A percentile compares a stretch with the other conserved stretches of the same genome.
Evolutionary conservation across 2,329 filamentous ascomycete genomes (phyloP).

Genomic region (Apiospora saccharicola): DNA sequence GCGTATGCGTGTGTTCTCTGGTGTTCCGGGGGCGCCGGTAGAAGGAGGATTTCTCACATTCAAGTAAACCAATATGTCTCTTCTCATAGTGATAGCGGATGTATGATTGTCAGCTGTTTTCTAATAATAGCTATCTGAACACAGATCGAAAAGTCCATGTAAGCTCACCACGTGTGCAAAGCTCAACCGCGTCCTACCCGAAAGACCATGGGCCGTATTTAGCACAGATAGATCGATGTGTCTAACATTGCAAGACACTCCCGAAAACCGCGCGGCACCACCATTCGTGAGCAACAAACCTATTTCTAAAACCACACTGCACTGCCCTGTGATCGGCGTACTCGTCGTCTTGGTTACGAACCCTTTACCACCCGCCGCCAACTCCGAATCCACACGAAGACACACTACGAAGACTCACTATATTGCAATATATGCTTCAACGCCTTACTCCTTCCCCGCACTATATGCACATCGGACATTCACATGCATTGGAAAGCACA

Average conservation of each 20-base stretch:
- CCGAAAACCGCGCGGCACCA: background rate
- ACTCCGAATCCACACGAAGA: background rate
- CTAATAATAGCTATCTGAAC: background rate
- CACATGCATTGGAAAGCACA: background rate
- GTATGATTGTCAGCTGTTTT: background rate
- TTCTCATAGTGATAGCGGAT: background rate
- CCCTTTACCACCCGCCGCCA: too few species aligned
- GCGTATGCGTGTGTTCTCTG: too few species aligned
- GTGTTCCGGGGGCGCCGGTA: background rate
- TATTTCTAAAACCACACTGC: background rate
- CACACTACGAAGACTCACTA: too few species aligned
- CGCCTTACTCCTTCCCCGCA: background rate
- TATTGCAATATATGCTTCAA: too few species aligned
- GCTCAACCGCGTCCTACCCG: background rate
- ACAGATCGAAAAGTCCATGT: background rate
- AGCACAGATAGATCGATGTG: slow-evolving; percentile 2
- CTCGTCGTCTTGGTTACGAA: background rate
- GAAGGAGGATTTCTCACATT: background rate
- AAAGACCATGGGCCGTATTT: background rate
- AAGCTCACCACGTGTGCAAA: slow-evolving; percentile 12
- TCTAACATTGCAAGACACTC: background rate
- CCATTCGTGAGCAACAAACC: background rate
- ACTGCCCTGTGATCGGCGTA: background rate
- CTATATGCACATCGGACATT: background rate
- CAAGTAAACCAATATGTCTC: background rate